These are phyloP conservation scores for Lentinula edodes DNA, from an alignment of 768 basidiomycete genomes.

Conservation along the genomic window DNA sequence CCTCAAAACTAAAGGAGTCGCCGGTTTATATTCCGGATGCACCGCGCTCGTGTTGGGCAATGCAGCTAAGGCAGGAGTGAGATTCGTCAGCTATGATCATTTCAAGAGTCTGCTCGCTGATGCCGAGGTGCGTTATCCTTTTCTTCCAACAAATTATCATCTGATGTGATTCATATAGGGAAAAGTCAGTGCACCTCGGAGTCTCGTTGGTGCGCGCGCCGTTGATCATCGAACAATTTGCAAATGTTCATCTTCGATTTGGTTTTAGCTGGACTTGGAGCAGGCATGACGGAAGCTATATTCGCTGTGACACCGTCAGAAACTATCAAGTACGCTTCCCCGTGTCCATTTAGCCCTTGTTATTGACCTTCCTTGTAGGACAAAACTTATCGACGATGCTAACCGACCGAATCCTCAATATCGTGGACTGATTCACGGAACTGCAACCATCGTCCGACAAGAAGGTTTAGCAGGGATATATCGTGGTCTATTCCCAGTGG, in stretches of 20 bases:
- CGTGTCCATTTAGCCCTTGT: not conserved
- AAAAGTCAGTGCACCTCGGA: constrained; percentile 82
- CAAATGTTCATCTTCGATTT: too few species aligned
- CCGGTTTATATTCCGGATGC: constrained; percentile 91
- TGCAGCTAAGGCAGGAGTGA: constrained; percentile 89
- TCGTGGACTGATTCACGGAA: constrained; percentile 84
- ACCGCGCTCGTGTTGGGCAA: constrained; percentile 89
- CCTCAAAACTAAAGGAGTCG: constrained; percentile 64
- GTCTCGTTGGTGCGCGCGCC: constrained; percentile 59
- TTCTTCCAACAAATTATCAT: not conserved
- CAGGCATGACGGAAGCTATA: constrained; percentile 88
- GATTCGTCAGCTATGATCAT: constrained; percentile 92
- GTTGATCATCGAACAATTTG: not conserved
- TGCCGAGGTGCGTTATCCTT: constrained; percentile 51
- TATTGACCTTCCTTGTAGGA: constrained; percentile 41
- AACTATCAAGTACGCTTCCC: constrained; percentile 82
- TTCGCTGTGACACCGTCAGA: constrained; percentile 97
- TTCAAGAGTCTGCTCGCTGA: constrained; percentile 85
- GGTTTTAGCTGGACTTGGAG: constrained; percentile 69
- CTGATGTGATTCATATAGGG: constrained; percentile 45
- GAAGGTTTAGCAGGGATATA: constrained; percentile 87
- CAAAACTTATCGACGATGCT: constrained; percentile 94
- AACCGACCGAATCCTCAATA: constrained; percentile 82
- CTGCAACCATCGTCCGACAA: constrained; percentile 68
- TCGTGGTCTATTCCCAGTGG: constrained; percentile 89